A percentile compares a stretch with the other conserved stretches of the same genome.
Evolutionary conservation across 2,329 filamentous ascomycete genomes (phyloP).

Genomic region (Fusarium liriodendri): DNA sequence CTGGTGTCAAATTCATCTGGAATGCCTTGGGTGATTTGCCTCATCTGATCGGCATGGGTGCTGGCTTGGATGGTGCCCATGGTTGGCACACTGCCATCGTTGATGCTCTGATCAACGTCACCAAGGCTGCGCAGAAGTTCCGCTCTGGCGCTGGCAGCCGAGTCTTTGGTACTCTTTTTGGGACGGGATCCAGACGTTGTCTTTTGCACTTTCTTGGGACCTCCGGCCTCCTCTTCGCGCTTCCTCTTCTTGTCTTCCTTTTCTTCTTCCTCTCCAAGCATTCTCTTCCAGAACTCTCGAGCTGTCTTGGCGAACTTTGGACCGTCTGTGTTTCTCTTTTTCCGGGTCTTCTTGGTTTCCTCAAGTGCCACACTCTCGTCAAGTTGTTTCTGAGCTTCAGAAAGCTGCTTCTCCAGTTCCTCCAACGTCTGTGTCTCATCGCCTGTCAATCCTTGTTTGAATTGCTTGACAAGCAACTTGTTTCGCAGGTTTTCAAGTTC

Average conservation of each 20-base stretch:
- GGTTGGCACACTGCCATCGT: neutral
- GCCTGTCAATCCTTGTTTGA: rapidly evolving
- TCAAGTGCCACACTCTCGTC: no score
- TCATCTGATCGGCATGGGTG: neutral
- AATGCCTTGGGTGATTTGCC: constrained; percentile 13
- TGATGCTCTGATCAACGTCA: no score
- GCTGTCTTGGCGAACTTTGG: neutral
- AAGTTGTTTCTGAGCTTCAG: no score
- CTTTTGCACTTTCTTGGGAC: neutral
- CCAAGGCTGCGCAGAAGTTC: no score
- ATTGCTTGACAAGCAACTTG: rapidly evolving
- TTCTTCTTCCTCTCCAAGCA: neutral
- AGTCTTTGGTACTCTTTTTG: neutral
- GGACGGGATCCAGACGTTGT: neutral
- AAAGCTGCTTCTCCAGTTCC: neutral
- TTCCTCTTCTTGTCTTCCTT: constrained; percentile 11
- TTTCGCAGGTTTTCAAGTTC: neutral
- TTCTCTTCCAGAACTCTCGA: neutral
- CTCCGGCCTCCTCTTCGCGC: neutral
- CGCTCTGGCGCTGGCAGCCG: no score
- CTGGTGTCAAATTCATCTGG: constrained; percentile 26
- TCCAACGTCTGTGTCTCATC: neutral
- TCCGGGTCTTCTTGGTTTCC: no score
- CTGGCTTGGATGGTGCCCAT: constrained; percentile 4
- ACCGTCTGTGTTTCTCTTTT: no score